Base-by-base conservation (phyloP, 2,329 filamentous ascomycete species). In the Arthrobotrys conoides region DNA sequence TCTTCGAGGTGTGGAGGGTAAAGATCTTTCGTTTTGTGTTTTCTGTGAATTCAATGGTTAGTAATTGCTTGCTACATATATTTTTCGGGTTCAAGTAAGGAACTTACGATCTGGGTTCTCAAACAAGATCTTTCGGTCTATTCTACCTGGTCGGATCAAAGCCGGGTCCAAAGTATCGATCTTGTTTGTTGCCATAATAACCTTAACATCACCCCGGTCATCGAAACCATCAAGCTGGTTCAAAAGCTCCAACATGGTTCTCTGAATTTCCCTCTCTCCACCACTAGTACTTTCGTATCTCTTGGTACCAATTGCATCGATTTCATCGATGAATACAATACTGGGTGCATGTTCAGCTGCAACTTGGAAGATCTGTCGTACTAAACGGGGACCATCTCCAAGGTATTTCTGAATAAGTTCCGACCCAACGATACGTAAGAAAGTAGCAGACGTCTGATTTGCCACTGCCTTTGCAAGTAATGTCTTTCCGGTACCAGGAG, bases 121-220 rank as follows among this genome's bases (percentile, higher is more conserved):
- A 80, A 92, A 92, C 80, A 92, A 86, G 84, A 99, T 99, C 89
- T 99, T 99, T 82, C 96, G 91, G 85, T 99, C 96, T 85, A 99
- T 99, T 88, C 96, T 94, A 80, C 96, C 96, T 53, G 96, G 96
- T 81, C 96, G 92, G 84, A 99, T 99, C 82, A 99, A 88, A 18
- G 96, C 96, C 70, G 96, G 96, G 83, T 99, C 96, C 30, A 99
- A 88, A 3, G 93, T 97, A 82, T 99, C 96, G 82, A 99, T 99
- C 90, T 99, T 99, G 90, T 99, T 99, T 81, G 96, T 99, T 12
- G 96, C 96, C 94, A 99, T 98, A 85, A 99, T 95, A 80, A 99
- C 96, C 88, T 99, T 99, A 86, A 99, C 95, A 84, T 99, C 96
- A 82, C 96, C 96, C 79, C 96, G 93, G 85, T 99, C 96, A 84